Base-by-base conservation (phyloP, 2,329 filamentous ascomycete species). In the Fusarium sp. region DNA sequence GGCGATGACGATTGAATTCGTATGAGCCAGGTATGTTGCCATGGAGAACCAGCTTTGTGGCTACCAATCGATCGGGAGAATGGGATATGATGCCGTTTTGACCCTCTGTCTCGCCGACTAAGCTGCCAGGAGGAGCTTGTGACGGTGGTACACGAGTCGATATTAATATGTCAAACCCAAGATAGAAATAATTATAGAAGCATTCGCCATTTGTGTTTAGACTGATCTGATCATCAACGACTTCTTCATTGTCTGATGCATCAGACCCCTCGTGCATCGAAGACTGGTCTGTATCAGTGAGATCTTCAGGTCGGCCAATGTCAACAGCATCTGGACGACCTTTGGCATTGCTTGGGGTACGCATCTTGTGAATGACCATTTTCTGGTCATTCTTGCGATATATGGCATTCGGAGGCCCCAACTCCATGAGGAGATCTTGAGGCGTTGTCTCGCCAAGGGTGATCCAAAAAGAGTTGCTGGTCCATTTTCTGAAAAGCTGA, bases 131-230 rank as follows among this genome's bases (percentile, higher is more conserved):
- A 1, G 93, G 91, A 12, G 86, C 85, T 28, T 89, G 89, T 1
- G 92, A 93, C 8, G 92, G 86, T 10, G 87, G 80, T 0, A 90
- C 90, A 1, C 94, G 92, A 36, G 91, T 90, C 2, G 96, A 97
- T n/a, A 99, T 89, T 10, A 98, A 87, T 15, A 98, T 89, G 81
- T 99, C 96, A 79, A 99, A 97, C 4, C 96, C 96, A 71, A 98
- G 92, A 74, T 96, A 93, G 80, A 98, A 99, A 81, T 99, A 99
- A 81, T 98, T 98, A 83, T 96, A 98, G 81, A 98, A 99, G 74
- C 92, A 95, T 80, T 97, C 94, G 8, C 90, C 89, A 3, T 91
- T 89, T 8, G 91, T 75, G 80, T 87, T 84, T 73, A 86, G 85
- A 3, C 85, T 84, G 8, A 85, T 80, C 36, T 89, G 88, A 36